Conservation (phyloP, 2,329 filamentous ascomycete genomes). For the Fusarium anthophilum region DNA sequence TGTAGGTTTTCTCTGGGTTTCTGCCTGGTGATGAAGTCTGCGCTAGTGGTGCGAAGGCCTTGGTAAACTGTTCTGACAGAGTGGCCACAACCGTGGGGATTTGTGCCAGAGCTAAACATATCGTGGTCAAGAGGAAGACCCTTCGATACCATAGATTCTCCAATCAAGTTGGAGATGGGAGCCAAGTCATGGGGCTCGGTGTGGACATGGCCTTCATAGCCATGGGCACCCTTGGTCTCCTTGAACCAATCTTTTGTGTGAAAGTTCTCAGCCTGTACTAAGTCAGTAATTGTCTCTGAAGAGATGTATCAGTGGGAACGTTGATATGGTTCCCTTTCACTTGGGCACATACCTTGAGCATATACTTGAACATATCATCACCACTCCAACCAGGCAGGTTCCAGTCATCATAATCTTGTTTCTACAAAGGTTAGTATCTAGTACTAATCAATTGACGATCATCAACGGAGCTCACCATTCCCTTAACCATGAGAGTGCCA, state of each 20-base stretch:
- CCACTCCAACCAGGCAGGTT: constrained; percentile 63
- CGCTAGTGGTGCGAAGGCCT: constrained; percentile 61
- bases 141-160: constrained; percentile 63
- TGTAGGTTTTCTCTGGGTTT: constrained; percentile 55
- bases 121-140: constrained; percentile 65
- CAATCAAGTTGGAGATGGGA: constrained; percentile 64
- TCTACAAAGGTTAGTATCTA: constrained; percentile 25
- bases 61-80: constrained; percentile 61
- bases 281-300: neutral
- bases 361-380: constrained; percentile 65
- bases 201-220: constrained; percentile 61
- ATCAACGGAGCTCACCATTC: constrained; percentile 39
- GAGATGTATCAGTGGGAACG: no score
- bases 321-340: neutral
- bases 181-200: constrained; percentile 67
- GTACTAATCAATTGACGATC: rapidly evolving
- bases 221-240: constrained; percentile 58
- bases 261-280: constrained; percentile 62
- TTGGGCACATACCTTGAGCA: constrained; percentile 56
- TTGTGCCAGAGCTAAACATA: constrained; percentile 59
- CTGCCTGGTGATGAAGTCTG: constrained; percentile 59
- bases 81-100: constrained; percentile 65
- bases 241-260: constrained; percentile 67
- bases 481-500: constrained; percentile 60
- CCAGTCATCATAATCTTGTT: constrained; percentile 65